Evolutionary conservation across 371 early-diverging fungal species (phyloP).

Genomic region (Lichtheimia ornata): DNA sequence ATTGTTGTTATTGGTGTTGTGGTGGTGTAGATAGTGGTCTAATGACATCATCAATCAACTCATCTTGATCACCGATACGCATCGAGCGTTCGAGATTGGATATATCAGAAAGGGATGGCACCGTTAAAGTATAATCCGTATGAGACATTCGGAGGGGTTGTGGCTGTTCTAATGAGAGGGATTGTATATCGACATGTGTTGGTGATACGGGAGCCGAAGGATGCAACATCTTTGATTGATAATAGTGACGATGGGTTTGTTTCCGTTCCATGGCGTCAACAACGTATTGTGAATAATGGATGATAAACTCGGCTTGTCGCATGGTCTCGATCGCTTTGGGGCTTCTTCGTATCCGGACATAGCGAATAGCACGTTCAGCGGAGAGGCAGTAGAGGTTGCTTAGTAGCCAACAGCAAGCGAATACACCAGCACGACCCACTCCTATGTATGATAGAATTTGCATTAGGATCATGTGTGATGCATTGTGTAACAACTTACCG

Average conservation of each 20-base stretch:
- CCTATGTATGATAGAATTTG: constrained; percentile 47
- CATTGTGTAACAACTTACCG: constrained; percentile 41
- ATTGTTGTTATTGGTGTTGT: too few species aligned
- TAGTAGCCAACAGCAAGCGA: constrained; percentile 79
- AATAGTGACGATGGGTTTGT: neutral
- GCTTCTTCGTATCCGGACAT: constrained; percentile 58
- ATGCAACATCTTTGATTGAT: neutral
- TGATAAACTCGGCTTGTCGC: constrained; percentile 66
- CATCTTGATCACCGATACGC: constrained; percentile 9
- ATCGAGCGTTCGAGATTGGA: constrained; percentile 23
- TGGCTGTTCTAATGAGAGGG: constrained; percentile 2
- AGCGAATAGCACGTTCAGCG: constrained; percentile 56
- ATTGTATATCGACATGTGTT: neutral
- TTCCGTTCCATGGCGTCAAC: constrained; percentile 13
- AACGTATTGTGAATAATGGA: constrained; percentile 45
- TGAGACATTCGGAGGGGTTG: constrained; percentile 14
- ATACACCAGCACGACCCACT: constrained; percentile 77
- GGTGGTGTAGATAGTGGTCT: too few species aligned
- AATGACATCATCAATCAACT: neutral
- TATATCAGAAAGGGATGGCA: constrained; percentile 23
- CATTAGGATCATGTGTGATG: neutral
- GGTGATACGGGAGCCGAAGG: neutral
- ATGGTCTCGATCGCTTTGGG: constrained; percentile 72
- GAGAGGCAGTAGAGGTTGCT: constrained; percentile 48
- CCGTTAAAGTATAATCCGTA: constrained; percentile 24